These are phyloP conservation scores for Porcisia deanei DNA, from an alignment of 208 protist genomes.

Conservation along the genomic window DNA sequence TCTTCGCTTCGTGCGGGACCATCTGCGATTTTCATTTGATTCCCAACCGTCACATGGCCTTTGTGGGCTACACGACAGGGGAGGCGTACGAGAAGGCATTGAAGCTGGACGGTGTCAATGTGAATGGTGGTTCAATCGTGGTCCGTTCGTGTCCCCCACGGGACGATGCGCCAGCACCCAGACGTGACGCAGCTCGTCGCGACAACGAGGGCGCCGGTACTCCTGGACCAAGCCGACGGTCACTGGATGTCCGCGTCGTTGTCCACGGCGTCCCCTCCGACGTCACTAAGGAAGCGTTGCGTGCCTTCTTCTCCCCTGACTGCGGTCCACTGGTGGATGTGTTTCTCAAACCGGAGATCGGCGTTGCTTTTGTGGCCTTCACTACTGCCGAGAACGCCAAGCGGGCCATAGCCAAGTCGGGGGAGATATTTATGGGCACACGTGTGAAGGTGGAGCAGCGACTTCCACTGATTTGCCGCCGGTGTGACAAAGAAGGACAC, in stretches of 20 bases:
- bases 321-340: constrained; percentile 61
- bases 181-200: neutral
- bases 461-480: constrained; percentile 56
- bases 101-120: constrained; percentile 40
- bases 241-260: constrained; percentile 45
- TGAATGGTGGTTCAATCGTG: constrained; percentile 41
- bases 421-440: constrained; percentile 39
- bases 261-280: constrained; percentile 43
- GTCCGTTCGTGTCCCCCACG: constrained; percentile 44
- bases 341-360: constrained; percentile 37
- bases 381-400: constrained; percentile 27
- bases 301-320: constrained; percentile 43
- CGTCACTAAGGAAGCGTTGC: constrained; percentile 39
- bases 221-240: neutral
- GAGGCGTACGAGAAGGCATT: constrained; percentile 56
- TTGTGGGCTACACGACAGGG: constrained; percentile 47
- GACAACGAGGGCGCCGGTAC: constrained; percentile 2
- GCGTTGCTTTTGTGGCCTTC: constrained; percentile 73
- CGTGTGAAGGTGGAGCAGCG: constrained; percentile 45
- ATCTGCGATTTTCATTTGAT: constrained; percentile 54
- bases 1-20: constrained; percentile 50
- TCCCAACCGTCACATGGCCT: constrained; percentile 39
- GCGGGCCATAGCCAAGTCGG: constrained; percentile 51
- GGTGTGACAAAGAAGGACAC: constrained; percentile 71
- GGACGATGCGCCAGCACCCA: constrained; percentile 14